phyloP scores from a whole-genome alignment of 192 early-diverging fungal species.

The Coemansia sp. region DNA sequence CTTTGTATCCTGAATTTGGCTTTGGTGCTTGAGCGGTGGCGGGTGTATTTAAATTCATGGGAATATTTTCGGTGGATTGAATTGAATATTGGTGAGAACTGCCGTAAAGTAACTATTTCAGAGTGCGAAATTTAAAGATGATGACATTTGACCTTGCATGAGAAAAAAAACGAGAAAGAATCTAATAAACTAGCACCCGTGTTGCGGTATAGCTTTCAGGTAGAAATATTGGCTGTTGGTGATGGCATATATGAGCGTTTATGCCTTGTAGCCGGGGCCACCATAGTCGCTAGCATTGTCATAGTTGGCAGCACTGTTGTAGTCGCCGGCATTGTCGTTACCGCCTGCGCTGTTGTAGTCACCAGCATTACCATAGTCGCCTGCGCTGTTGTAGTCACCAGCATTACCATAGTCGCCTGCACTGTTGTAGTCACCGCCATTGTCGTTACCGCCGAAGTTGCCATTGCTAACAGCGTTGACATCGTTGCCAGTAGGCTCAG shows the following conservation, averaged over 20 bases:
- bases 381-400: not conserved
- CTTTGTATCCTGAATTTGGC: slow-evolving; percentile 8
- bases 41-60: not conserved
- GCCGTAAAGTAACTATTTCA: too few relatives aligned
- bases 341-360: not conserved
- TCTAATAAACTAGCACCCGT: not conserved
- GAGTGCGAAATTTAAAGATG: not conserved
- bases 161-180: slow-evolving; percentile 2
- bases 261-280: not conserved
- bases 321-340: not conserved
- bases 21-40: slow-evolving; percentile 4
- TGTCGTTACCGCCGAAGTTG: not conserved
- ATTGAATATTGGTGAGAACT: not conserved
- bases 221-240: not conserved
- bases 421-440: not conserved
- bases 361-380: not conserved
- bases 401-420: not conserved
- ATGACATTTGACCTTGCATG: slow-evolving; percentile 20
- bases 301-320: not conserved
- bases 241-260: not conserved
- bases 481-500: slow-evolving; percentile 1
- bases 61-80: not conserved
- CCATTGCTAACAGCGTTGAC: slow-evolving; percentile 5
- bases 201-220: not conserved
- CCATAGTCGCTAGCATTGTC: slow-evolving; percentile 1